Evolutionary conservation across 106 monocot genomes (phyloP).

Genomic region (Dendrobium catenatum): DNA sequence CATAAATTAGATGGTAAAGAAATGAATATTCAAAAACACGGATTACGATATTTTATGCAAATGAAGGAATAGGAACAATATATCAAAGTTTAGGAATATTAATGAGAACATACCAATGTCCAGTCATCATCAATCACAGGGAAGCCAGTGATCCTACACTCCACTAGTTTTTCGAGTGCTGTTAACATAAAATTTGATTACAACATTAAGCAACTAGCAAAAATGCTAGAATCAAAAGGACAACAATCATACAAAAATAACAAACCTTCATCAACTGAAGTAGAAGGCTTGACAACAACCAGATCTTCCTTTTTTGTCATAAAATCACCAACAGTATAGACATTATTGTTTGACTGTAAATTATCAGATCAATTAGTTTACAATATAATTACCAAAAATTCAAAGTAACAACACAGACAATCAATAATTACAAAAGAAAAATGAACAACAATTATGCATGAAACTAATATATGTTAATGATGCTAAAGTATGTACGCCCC

Average conservation of each 20-base stretch:
- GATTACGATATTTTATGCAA: background rate
- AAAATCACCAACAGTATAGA: slow-evolving; percentile 75
- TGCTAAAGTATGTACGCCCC: background rate
- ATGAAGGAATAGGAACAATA: background rate
- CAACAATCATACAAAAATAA: background rate
- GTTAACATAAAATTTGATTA: slow-evolving; percentile 2
- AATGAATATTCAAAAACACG: too few species aligned
- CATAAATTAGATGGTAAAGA: background rate
- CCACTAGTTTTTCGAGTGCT: slow-evolving; percentile 26
- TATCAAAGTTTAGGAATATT: background rate
- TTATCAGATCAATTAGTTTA: background rate
- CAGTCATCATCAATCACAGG: slow-evolving; percentile 31
- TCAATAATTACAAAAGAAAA: background rate
- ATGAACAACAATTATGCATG: background rate
- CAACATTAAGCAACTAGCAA: background rate
- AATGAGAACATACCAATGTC: slow-evolving; percentile 14
- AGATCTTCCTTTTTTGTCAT: slow-evolving; percentile 79
- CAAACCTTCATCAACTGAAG: slow-evolving; percentile 70
- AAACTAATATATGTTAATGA: background rate
- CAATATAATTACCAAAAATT: background rate
- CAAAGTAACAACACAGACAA: background rate
- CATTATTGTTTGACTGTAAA: slow-evolving; percentile 39
- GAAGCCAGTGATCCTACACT: slow-evolving; percentile 21
- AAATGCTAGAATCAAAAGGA: slow-evolving; percentile 3
- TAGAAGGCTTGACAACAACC: slow-evolving; percentile 57